Evolutionary conservation across 2,329 filamentous ascomycete species (phyloP).

Genomic region (Cordyceps cicadae): DNA sequence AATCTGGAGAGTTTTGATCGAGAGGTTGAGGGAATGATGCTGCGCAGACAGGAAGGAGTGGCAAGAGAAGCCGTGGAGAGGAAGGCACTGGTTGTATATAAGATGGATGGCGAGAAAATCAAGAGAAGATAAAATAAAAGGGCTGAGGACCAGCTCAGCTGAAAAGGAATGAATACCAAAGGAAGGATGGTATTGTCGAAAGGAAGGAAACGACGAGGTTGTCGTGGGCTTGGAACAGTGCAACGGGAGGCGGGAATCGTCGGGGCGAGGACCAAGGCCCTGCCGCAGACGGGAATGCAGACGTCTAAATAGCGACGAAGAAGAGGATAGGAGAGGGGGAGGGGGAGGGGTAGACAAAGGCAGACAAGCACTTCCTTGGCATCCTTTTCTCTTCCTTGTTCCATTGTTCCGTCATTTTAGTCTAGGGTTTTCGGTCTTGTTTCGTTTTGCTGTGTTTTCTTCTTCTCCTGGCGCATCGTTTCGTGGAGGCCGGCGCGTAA

Average conservation of each 20-base stretch:
- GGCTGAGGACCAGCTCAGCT: conserved; percentile 3
- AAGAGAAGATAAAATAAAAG: not conserved
- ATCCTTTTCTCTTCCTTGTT: not conserved
- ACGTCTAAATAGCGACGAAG: conserved; percentile 15
- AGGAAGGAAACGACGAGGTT: not conserved
- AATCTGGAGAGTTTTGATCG: not conserved
- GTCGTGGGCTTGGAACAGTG: not conserved
- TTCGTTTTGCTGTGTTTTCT: no score
- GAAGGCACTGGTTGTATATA: not conserved
- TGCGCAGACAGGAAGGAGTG: not conserved
- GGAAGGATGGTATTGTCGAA: conserved; percentile 6
- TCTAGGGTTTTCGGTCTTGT: no score
- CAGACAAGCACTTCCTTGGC: not conserved
- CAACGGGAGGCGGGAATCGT: conserved; percentile 4
- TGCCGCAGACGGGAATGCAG: conserved; percentile 12
- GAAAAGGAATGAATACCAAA: conserved; percentile 1
- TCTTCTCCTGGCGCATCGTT: no score
- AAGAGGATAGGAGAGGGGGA: no score
- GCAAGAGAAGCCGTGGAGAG: not conserved
- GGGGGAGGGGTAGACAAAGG: not conserved
- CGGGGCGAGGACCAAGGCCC: conserved; percentile 9
- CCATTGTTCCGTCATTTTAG: no score
- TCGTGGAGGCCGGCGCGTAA: no score
- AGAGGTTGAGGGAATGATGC: not conserved
- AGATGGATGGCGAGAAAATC: not conserved